Conservation (phyloP, 805 yeast genomes). For the Danielozyma ontarioensis region DNA sequence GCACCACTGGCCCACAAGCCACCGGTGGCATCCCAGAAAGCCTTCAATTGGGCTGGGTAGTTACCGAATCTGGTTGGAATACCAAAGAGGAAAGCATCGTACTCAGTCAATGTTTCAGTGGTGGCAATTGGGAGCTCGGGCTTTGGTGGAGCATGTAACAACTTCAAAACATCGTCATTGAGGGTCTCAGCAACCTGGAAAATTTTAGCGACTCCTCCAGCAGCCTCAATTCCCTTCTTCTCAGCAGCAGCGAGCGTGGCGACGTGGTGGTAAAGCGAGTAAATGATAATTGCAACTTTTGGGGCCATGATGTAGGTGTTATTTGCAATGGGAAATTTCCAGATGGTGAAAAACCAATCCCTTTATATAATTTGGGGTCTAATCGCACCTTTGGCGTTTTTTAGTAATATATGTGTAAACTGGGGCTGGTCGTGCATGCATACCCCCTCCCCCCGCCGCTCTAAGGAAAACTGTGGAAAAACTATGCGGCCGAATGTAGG, state of each 20-base stretch:
- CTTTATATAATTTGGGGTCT: no score
- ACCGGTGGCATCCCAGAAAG: conserved; percentile 77
- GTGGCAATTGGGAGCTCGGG: conserved; percentile 41
- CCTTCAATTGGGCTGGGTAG: conserved; percentile 69
- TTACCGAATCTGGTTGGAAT: conserved; percentile 77
- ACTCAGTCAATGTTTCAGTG: conserved; percentile 47
- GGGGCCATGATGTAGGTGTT: conserved; percentile 30
- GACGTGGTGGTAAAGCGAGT: conserved; percentile 78
- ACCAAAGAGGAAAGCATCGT: conserved; percentile 75
- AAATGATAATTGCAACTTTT: conserved; percentile 42
- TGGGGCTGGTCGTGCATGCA: no score
- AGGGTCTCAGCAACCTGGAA: conserved; percentile 77
- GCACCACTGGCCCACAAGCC: conserved; percentile 70
- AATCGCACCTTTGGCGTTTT: no score
- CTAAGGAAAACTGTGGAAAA: no score
- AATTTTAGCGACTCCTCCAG: conserved; percentile 66
- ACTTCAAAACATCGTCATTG: conserved; percentile 48
- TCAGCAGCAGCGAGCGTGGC: conserved; percentile 61
- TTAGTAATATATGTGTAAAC: no score
- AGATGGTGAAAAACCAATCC: no score
- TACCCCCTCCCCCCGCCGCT: no score
- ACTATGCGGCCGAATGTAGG: no score
- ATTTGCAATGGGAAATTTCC: no score
- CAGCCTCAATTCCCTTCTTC: conserved; percentile 61
- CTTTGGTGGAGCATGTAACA: conserved; percentile 57